Percentiles rank a stretch among this genome's conserved stretches.
Conservation (phyloP, 2,329 filamentous ascomycete species). For the Incumbomyces lentus region DNA sequence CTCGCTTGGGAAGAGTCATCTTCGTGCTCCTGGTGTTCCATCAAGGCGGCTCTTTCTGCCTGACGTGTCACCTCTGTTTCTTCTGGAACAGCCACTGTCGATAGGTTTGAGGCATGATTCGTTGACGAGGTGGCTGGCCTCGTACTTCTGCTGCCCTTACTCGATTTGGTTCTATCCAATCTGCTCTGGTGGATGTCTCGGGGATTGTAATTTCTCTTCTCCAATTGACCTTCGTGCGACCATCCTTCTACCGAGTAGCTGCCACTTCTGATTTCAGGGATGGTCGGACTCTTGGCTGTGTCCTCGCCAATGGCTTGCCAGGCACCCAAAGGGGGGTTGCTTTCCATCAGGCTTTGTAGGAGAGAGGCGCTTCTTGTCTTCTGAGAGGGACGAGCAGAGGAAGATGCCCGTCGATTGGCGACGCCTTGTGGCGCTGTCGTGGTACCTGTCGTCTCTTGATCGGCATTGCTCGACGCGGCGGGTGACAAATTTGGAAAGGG, state of each 20-base stretch:
- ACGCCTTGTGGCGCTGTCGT: neutral
- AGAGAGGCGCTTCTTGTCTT: conserved; percentile 15
- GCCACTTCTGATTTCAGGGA: conserved; percentile 25
- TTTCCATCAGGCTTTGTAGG: conserved; percentile 21
- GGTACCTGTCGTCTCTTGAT: conserved; percentile 4
- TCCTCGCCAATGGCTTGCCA: conserved; percentile 26
- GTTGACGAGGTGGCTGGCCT: conserved; percentile 7
- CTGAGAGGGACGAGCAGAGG: conserved; percentile 7
- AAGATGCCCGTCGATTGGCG: neutral
- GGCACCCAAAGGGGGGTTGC: conserved; percentile 25
- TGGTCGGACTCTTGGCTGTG: conserved; percentile 24
- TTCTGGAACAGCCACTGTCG: conserved; percentile 11
- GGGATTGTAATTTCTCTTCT: conserved; percentile 22
- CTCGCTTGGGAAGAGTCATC: neutral
- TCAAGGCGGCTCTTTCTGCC: conserved; percentile 1
- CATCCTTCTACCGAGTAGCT: conserved; percentile 23
- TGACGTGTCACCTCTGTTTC: conserved; percentile 9
- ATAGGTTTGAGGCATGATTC: neutral
- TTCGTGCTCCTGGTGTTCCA: neutral
- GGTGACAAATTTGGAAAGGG: conserved; percentile 7
- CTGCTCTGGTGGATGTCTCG: conserved; percentile 23
- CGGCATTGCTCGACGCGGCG: conserved; percentile 1
- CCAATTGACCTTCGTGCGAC: conserved; percentile 25
- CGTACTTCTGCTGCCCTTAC: conserved; percentile 16
- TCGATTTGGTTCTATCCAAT: conserved; percentile 18